These are phyloP conservation scores for Amorphotheca resinae DNA, from an alignment of 495 filamentous ascomycete genomes.

Conservation along the genomic window DNA sequence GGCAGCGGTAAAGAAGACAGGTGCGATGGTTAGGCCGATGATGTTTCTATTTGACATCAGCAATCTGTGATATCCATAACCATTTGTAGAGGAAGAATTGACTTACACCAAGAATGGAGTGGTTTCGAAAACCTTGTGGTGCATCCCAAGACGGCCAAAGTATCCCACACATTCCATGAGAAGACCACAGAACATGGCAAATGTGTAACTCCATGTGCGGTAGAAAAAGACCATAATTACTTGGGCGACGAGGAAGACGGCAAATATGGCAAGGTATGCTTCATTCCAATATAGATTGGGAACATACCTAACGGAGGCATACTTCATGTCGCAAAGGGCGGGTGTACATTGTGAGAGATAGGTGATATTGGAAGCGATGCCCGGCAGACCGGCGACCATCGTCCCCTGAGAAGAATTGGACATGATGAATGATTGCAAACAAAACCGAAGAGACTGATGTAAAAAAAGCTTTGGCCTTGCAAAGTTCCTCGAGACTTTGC, in stretches of 20 bases:
- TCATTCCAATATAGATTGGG: constrained; percentile 18
- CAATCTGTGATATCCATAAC: background rate
- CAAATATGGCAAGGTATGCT: constrained; percentile 17
- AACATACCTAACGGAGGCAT: constrained; percentile 10
- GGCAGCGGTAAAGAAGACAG: constrained; percentile 49
- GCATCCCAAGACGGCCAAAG: constrained; percentile 25
- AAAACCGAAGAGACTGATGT: background rate
- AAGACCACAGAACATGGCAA: constrained; percentile 24
- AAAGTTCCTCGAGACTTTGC: background rate
- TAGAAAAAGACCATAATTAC: constrained; percentile 1
- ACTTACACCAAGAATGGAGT: constrained; percentile 24
- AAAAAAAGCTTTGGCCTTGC: background rate
- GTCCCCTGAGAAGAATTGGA: constrained; percentile 2
- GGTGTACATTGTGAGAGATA: constrained; percentile 3
- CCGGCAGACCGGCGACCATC: background rate
- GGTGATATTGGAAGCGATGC: constrained; percentile 10
- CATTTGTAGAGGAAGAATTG: background rate
- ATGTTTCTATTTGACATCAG: constrained; percentile 8
- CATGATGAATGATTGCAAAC: background rate
- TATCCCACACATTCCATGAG: constrained; percentile 31
- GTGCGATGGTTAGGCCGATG: constrained; percentile 44
- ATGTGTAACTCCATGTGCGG: constrained; percentile 24
- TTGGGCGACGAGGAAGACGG: constrained; percentile 12
- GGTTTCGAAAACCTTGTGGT: constrained; percentile 26
- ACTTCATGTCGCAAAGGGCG: constrained; percentile 13